Percentiles rank a stretch among this genome's conserved stretches.
Evolutionary conservation across 2,329 filamentous ascomycete species (phyloP).

Genomic region (Ophiostoma piceae): DNA sequence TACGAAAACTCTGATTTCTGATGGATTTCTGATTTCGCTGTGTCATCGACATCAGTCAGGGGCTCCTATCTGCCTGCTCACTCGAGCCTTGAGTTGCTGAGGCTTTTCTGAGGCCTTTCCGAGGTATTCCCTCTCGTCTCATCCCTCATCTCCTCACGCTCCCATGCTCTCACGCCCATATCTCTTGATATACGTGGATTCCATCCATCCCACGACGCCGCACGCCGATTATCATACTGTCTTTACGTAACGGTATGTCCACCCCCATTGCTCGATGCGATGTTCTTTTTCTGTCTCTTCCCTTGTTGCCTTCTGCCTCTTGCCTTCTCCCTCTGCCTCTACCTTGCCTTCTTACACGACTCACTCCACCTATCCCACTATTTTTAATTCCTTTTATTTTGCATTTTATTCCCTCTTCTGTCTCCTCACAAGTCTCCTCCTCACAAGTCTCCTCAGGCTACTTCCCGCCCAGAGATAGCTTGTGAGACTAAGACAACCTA

Average conservation of each 20-base stretch:
- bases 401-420: neutral
- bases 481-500: neutral
- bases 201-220: neutral
- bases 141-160: neutral
- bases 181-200: neutral
- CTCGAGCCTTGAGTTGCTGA: neutral
- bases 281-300: neutral
- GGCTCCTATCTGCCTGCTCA: neutral
- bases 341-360: neutral
- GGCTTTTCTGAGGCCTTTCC: neutral
- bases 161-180: neutral
- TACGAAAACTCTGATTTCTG: neutral
- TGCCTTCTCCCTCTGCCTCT: neutral
- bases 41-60: slow-evolving; percentile 2
- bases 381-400: neutral
- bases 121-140: neutral
- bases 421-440: neutral
- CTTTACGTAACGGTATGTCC: neutral
- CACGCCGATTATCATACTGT: neutral
- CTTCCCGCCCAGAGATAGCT: slow-evolving; percentile 1
- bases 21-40: neutral
- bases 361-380: neutral
- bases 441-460: neutral
- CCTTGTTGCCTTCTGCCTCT: neutral
- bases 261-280: neutral